phyloP scores from a whole-genome alignment of 352 stramenopile genomes.

The Pythium insidiosum region DNA sequence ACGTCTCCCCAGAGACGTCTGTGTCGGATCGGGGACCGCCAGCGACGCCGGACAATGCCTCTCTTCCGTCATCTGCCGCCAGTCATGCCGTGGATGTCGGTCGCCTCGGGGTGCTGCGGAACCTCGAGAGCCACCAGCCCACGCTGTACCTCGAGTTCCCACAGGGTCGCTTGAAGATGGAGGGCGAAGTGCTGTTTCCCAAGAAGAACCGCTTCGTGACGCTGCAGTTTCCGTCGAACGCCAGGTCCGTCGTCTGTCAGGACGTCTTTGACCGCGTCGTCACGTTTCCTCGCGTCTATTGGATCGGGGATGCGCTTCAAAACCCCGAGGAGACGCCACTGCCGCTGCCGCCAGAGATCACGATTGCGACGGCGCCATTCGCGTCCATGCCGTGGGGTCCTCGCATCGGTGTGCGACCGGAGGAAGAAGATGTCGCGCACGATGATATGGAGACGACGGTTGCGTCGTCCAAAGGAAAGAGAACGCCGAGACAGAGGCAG shows the following conservation, averaged over 20 bases:
- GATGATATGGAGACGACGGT: too few relatives aligned
- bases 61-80: too few relatives aligned
- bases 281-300: not conserved
- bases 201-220: not conserved
- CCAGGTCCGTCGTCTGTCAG: not conserved
- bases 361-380: too few relatives aligned
- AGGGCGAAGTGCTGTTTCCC: not conserved
- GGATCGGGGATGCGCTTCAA: not conserved
- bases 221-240: not conserved
- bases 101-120: not conserved
- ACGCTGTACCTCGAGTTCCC: conserved; percentile 1
- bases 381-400: too few relatives aligned
- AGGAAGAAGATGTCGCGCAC: too few relatives aligned
- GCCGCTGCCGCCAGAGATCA: not conserved
- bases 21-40: too few relatives aligned
- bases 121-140: not conserved
- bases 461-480: too few relatives aligned
- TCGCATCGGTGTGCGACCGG: too few relatives aligned
- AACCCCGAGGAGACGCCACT: not conserved
- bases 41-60: too few relatives aligned
- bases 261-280: not conserved
- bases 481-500: too few relatives aligned
- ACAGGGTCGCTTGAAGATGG: not conserved
- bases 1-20: too few relatives aligned
- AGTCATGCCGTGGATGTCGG: too few relatives aligned